Base-by-base conservation (phyloP, 768 basidiomycete species). In the Exidia glandulosa region DNA sequence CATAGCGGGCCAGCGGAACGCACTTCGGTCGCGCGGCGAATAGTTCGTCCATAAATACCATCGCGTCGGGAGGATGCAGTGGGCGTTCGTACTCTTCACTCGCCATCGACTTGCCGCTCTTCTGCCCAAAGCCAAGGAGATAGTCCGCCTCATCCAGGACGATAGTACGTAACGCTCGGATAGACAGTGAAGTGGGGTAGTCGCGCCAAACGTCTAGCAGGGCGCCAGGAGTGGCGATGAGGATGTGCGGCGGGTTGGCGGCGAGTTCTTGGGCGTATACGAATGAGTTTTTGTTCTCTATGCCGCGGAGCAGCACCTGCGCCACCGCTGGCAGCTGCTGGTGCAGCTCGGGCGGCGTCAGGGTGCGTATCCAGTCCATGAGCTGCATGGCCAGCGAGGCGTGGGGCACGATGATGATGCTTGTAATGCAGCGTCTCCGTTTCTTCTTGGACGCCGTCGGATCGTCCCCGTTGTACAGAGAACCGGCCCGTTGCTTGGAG, bases 131-230 rank as follows among this genome's bases (percentile, higher is more conserved):
- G 61, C 80, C 81, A 58, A 91, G 74, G 41, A 90, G 73, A 68
- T 84, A 86, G 66, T 90, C 89, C 54, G 82, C 84, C 68, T 90
- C 88, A 63, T 90, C 88, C 59, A 90, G 82, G 34, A 84, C 82
- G 54, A 90, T 77, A 2, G 78, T 79, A 14, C 79, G 79, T 57
- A 87, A 70, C 56, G 70, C 71, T 5, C 69, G 64, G 55, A 87
- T 62, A 58, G 76, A 74, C 23, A 88, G 68, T 14, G 72, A 76
- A 23, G 72, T 65, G 1, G 75, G 65, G 52, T 81, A 77, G 58
- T 69, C 66, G 41, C 77, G 69, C 29, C 80, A 73, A 31, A 83
- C 73, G 55, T 87, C 87, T 64, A 81, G 66, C 3, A 87, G 62
- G 4, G 85, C 86, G 62, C 85, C 82, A 5, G 88, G 87, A 1